These are phyloP conservation scores for Hanseniaspora lachancei DNA, from an alignment of 805 yeast genomes.

Conservation along the genomic window DNA sequence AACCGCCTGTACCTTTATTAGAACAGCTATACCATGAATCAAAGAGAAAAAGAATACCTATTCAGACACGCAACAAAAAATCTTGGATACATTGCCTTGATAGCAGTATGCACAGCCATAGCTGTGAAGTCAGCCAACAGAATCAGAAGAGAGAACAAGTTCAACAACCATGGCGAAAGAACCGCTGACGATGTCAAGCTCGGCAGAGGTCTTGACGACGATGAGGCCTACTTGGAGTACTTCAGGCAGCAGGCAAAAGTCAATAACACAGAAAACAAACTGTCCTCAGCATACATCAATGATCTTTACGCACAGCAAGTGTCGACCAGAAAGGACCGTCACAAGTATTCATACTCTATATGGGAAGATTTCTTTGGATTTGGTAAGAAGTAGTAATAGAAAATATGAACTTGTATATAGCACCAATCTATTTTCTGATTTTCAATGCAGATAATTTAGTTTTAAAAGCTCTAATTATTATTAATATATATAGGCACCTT, in stretches of 20 bases:
- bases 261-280: not conserved
- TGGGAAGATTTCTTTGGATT: constrained; percentile 10
- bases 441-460: not conserved
- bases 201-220: constrained; percentile 7
- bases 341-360: not conserved
- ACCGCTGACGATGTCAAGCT: not conserved
- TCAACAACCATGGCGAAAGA: constrained; percentile 4
- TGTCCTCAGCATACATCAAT: not conserved
- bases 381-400: not conserved
- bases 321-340: constrained; percentile 1
- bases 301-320: not conserved
- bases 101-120: not conserved
- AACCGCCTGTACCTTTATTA: no score
- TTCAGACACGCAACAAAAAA: constrained; percentile 5
- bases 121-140: constrained; percentile 4
- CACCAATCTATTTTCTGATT: not conserved
- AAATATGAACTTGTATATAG: not conserved
- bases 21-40: not conserved
- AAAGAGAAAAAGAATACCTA: not conserved
- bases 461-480: not conserved
- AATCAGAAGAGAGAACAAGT: constrained; percentile 10
- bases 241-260: constrained; percentile 4
- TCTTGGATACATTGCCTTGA: constrained; percentile 1
- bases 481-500: not conserved
- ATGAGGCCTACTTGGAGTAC: constrained; percentile 9